phyloP scores from a whole-genome alignment of 768 basidiomycete genomes.

The Lyophyllum shimeji region DNA sequence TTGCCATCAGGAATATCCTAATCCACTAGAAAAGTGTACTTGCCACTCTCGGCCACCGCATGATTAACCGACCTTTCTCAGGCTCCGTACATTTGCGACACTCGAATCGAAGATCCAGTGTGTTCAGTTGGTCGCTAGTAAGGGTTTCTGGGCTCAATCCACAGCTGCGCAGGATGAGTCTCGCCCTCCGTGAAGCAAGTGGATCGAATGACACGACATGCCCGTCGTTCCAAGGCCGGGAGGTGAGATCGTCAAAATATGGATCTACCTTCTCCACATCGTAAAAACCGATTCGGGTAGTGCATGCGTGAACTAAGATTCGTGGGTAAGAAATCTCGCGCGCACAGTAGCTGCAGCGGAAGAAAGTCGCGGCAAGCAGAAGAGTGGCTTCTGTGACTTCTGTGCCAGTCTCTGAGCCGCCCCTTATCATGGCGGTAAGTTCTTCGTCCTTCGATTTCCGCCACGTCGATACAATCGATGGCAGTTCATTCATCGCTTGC shows the following conservation, averaged over 20 bases:
- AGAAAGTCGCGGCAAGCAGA: constrained; percentile 9
- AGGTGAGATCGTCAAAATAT: constrained; percentile 2
- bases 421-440: constrained; percentile 14
- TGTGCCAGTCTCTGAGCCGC: not conserved
- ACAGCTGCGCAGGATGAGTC: constrained; percentile 5
- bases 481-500: constrained; percentile 12
- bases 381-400: not conserved
- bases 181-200: not conserved
- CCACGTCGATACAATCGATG: constrained; percentile 14
- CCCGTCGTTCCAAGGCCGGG: constrained; percentile 7
- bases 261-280: not conserved
- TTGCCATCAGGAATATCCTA: not conserved
- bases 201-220: constrained; percentile 6
- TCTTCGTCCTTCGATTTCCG: constrained; percentile 11
- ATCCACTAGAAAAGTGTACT: not conserved
- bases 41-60: constrained; percentile 17
- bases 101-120: constrained; percentile 6
- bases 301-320: constrained; percentile 13
- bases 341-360: not conserved
- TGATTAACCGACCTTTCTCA: constrained; percentile 11
- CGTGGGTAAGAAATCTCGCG: constrained; percentile 8
- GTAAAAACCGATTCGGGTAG: not conserved
- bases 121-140: not conserved
- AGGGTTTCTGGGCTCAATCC: not conserved
- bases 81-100: constrained; percentile 7